Conservation (phyloP, 768 basidiomycete species). For the Lactifluus piperatus region DNA sequence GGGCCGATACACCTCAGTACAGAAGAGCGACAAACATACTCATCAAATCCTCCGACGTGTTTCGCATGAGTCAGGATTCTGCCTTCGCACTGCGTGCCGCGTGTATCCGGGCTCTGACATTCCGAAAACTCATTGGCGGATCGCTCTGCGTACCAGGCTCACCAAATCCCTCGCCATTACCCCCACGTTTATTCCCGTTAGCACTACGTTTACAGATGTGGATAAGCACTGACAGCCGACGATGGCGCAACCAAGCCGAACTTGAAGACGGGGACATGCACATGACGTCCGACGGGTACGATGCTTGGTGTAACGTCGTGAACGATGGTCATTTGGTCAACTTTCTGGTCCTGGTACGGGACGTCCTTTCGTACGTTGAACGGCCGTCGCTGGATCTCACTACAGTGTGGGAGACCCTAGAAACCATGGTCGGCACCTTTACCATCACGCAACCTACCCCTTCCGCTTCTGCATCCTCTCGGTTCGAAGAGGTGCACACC, state of each 20-base stretch:
- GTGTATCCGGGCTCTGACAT: conserved; percentile 3
- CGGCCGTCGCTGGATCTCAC: background rate
- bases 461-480: background rate
- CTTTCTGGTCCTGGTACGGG: background rate
- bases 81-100: background rate
- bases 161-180: background rate
- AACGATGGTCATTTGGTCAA: background rate
- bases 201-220: conserved; percentile 1
- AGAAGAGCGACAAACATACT: background rate
- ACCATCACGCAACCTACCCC: background rate
- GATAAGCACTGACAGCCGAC: background rate
- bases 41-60: background rate
- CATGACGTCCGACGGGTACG: background rate
- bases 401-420: background rate
- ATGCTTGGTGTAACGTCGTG: background rate
- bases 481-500: background rate
- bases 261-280: background rate
- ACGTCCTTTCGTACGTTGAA: background rate
- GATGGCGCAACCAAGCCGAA: background rate
- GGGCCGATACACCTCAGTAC: background rate
- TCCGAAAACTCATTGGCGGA: background rate
- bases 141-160: background rate
- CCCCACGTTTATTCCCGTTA: background rate
- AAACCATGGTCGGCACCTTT: background rate
- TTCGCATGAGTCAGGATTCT: background rate